Conservation (phyloP, 331 rosid genomes). For the Malus hybrid region DNA sequence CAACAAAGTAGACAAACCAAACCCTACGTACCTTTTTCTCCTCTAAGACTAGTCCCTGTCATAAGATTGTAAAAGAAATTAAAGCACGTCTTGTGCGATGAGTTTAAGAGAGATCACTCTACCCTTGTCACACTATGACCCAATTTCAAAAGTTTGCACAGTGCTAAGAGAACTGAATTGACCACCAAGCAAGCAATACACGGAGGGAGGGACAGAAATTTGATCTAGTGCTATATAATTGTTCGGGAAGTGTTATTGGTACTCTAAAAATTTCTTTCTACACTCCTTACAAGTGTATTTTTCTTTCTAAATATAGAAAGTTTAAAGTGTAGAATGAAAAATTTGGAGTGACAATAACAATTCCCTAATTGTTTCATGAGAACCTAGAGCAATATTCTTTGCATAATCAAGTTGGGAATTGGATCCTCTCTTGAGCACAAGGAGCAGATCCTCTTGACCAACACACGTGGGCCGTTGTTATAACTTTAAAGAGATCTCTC, state of each 20-base stretch:
- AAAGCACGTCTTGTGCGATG: conserved; percentile 8
- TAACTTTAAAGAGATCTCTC: too few species aligned
- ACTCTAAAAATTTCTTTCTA: too few species aligned
- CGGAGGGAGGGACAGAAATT: neutral
- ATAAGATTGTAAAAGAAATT: conserved; percentile 26
- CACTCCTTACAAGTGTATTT: too few species aligned
- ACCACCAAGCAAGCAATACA: neutral
- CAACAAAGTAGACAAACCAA: neutral
- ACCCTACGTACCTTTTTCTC: conserved; percentile 13
- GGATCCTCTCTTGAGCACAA: too few species aligned
- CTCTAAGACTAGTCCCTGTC: conserved; percentile 37
- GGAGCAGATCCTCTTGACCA: too few species aligned
- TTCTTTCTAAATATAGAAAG: too few species aligned
- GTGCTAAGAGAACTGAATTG: neutral
- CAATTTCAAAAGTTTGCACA: neutral
- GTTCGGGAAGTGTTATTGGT: too few species aligned
- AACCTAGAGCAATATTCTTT: neutral
- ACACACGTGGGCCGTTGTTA: too few species aligned
- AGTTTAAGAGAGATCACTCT: neutral
- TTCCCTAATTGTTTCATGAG: neutral
- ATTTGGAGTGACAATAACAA: too few species aligned
- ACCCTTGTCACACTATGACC: neutral
- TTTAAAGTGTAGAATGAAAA: too few species aligned
- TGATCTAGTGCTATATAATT: neutral
- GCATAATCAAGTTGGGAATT: neutral